Percentiles rank a stretch among this genome's conserved stretches.
Evolutionary conservation across 129 eudicot genomes (phyloP).

Genomic region (Silybum marianum): DNA sequence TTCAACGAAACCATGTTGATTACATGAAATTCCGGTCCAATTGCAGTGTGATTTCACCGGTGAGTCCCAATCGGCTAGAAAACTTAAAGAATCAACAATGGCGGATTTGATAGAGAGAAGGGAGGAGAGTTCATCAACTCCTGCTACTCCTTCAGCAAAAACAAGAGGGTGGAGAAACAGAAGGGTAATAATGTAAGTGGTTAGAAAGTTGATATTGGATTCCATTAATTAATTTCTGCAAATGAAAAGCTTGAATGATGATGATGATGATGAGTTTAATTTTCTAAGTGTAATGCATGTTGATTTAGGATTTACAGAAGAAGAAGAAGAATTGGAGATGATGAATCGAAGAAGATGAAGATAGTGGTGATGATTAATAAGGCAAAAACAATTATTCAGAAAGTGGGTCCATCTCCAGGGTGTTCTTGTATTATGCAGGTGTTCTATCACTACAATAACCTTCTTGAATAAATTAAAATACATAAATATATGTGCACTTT

Average conservation of each 20-base stretch:
- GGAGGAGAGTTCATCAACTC: constrained; percentile 42
- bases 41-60: constrained; percentile 45
- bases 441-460: constrained; percentile 6
- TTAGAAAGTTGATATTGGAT: constrained; percentile 17
- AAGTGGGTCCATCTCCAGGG: constrained; percentile 50
- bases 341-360: too few species aligned
- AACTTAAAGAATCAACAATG: constrained; percentile 57
- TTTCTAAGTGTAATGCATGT: constrained; percentile 12
- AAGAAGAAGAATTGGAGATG: constrained; percentile 9
- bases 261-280: constrained; percentile 21
- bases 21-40: constrained; percentile 77
- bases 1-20: constrained; percentile 47
- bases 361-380: constrained; percentile 28
- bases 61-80: constrained; percentile 54
- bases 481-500: background rate
- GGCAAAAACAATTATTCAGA: constrained; percentile 33
- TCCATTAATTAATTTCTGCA: constrained; percentile 22
- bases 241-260: constrained; percentile 16
- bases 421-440: constrained; percentile 34
- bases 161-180: constrained; percentile 28
- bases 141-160: constrained; percentile 29
- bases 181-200: constrained; percentile 27
- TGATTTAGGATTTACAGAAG: constrained; percentile 25
- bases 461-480: background rate
- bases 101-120: constrained; percentile 58